Percentiles rank a stretch among this genome's conserved stretches.
Evolutionary conservation across 2,329 filamentous ascomycete species (phyloP).

Genomic region (Fusarium newnesense): DNA sequence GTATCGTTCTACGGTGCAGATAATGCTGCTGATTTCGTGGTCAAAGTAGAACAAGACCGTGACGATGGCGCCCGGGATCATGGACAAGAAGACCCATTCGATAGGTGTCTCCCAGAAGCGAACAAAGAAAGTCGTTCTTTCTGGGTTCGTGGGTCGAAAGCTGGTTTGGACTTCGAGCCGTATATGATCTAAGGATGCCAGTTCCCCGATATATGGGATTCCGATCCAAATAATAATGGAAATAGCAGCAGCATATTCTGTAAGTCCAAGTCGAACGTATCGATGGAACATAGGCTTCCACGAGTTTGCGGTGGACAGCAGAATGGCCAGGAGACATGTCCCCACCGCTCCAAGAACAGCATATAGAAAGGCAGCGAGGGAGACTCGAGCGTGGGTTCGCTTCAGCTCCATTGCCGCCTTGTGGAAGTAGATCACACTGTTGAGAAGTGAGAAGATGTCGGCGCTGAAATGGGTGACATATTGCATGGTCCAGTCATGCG

Average conservation of each 20-base stretch:
- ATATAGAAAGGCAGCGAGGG: slow-evolving; percentile 72
- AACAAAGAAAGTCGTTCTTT: slow-evolving; percentile 67
- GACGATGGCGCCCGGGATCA: slow-evolving; percentile 71
- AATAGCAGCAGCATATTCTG: slow-evolving; percentile 74
- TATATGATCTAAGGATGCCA: slow-evolving; percentile 67
- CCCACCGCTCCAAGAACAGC: slow-evolving; percentile 71
- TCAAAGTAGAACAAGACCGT: slow-evolving; percentile 77
- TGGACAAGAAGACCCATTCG: slow-evolving; percentile 68
- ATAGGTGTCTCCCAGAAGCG: slow-evolving; percentile 70
- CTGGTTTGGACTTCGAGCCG: slow-evolving; percentile 65
- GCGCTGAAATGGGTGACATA: slow-evolving; percentile 75
- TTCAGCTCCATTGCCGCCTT: slow-evolving; percentile 73
- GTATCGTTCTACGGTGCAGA: slow-evolving; percentile 71
- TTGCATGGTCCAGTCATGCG: slow-evolving; percentile 76
- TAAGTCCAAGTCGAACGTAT: slow-evolving; percentile 68
- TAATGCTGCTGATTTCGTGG: slow-evolving; percentile 75
- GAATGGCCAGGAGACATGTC: slow-evolving; percentile 70
- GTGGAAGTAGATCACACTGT: slow-evolving; percentile 75
- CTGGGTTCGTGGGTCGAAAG: slow-evolving; percentile 67
- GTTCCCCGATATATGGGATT: slow-evolving; percentile 69
- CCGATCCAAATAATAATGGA: slow-evolving; percentile 74
- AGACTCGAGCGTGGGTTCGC: slow-evolving; percentile 65
- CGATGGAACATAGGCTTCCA: slow-evolving; percentile 71
- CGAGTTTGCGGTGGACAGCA: slow-evolving; percentile 68
- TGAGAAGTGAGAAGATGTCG: slow-evolving; percentile 74